Evolutionary conservation across 495 filamentous ascomycete genomes (phyloP).

Genomic region (Aspergillus mulundensis): DNA sequence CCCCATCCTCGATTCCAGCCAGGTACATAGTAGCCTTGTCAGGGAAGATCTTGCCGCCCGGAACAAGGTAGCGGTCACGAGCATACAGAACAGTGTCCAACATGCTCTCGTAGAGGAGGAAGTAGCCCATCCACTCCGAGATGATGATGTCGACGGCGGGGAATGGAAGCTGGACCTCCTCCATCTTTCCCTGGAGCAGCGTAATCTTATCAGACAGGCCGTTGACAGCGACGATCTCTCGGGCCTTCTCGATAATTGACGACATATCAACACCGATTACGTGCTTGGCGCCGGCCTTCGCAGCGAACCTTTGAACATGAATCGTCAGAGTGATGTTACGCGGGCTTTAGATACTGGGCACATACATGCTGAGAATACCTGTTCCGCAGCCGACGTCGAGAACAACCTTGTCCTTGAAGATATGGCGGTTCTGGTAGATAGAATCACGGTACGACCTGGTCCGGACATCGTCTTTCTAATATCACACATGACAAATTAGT

Average conservation of each 20-base stretch:
- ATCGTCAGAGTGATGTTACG: conserved; percentile 3
- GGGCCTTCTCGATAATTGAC: conserved; percentile 92
- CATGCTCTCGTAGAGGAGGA: conserved; percentile 98
- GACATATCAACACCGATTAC: conserved; percentile 98
- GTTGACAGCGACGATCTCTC: conserved; percentile 84
- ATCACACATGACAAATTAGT: conserved; percentile 10
- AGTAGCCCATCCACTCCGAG: conserved; percentile 99
- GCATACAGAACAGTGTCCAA: conserved; percentile 93
- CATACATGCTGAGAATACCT: conserved; percentile 79
- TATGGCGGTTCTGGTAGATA: conserved; percentile 90
- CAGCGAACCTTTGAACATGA: conserved; percentile 73
- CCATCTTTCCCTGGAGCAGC: conserved; percentile 90
- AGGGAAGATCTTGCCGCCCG: conserved; percentile 84
- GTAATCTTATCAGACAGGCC: conserved; percentile 81
- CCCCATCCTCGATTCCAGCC: conserved; percentile 80
- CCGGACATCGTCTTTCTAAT: conserved; percentile 94
- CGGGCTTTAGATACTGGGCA: conserved; percentile 8
- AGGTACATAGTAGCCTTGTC: conserved; percentile 88
- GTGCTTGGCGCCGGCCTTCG: conserved; percentile 85
- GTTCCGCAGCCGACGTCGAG: conserved; percentile 98
- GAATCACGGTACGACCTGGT: conserved; percentile 94
- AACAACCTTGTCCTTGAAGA: conserved; percentile 97
- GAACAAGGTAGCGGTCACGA: conserved; percentile 81
- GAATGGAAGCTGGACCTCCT: conserved; percentile 87
- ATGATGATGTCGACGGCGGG: conserved; percentile 95